Evolutionary conservation across 495 filamentous ascomycete genomes (phyloP).

Genomic region (Aspergillus coremiiformis): DNA sequence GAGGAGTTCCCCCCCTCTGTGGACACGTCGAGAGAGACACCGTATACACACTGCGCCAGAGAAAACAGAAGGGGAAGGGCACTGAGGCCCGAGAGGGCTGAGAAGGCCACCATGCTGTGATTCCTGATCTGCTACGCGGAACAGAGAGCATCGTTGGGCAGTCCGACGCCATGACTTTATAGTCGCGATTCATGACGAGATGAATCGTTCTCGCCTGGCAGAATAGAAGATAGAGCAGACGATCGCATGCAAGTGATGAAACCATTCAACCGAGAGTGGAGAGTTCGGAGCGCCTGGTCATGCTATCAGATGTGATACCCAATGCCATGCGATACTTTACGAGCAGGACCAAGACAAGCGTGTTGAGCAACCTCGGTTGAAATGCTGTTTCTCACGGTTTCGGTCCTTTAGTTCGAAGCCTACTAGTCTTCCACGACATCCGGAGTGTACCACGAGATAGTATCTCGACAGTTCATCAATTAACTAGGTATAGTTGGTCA

Average conservation of each 20-base stretch:
- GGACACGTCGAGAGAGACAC: slow-evolving; percentile 26
- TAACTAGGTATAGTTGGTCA: background rate
- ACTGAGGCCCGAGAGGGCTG: slow-evolving; percentile 8
- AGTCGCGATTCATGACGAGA: background rate
- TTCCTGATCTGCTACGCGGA: background rate
- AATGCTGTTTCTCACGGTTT: background rate
- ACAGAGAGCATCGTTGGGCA: background rate
- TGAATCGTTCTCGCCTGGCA: background rate
- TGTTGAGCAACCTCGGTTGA: background rate
- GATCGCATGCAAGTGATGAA: background rate
- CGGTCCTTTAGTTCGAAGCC: background rate
- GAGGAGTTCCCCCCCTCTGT: slow-evolving; percentile 41
- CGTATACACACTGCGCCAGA: slow-evolving; percentile 4
- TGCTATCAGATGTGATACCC: background rate
- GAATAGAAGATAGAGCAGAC: background rate
- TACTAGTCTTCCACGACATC: background rate
- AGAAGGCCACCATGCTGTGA: slow-evolving; percentile 8
- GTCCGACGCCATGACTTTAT: background rate
- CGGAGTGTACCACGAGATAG: background rate
- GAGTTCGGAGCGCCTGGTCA: background rate
- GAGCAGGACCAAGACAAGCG: background rate
- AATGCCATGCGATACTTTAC: background rate
- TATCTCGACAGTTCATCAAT: background rate
- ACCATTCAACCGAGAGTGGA: background rate
- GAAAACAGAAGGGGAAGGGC: slow-evolving; percentile 6